phyloP scores from a whole-genome alignment of 2,329 filamentous ascomycete species.

The Botrytis medusae region DNA sequence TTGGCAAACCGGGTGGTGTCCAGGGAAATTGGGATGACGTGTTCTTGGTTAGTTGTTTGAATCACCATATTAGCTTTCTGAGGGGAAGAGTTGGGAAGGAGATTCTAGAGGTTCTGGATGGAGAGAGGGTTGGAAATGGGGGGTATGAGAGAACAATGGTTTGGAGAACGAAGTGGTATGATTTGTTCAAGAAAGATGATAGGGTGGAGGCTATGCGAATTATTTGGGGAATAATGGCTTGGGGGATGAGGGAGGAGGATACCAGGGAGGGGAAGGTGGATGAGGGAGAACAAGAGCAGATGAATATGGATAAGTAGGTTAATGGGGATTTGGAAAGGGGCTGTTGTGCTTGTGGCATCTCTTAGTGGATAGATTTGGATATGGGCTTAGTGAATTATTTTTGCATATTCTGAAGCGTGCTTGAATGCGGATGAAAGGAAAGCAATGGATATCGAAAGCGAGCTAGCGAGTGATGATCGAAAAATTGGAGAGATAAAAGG shows the following conservation, averaged over 20 bases:
- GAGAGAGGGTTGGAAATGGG: slow-evolving; percentile 45
- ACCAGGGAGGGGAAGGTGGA: not conserved
- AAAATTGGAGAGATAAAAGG: not conserved
- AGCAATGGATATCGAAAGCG: not conserved
- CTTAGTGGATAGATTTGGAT: not conserved
- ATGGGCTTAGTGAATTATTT: not conserved
- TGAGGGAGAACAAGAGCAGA: slow-evolving; percentile 23
- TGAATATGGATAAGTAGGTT: slow-evolving; percentile 27
- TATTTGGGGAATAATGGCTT: slow-evolving; percentile 61
- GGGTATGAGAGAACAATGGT: slow-evolving; percentile 47
- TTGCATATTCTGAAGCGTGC: not conserved
- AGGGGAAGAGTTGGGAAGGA: slow-evolving; percentile 57
- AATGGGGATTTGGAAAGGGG: not conserved
- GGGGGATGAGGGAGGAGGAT: slow-evolving; percentile 51
- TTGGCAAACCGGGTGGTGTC: slow-evolving; percentile 51
- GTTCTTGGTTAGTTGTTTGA: slow-evolving; percentile 60
- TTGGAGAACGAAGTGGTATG: slow-evolving; percentile 61
- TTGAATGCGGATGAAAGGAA: not conserved
- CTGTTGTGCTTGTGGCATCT: not conserved
- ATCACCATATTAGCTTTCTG: slow-evolving; percentile 61
- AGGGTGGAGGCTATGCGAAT: slow-evolving; percentile 56
- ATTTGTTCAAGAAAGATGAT: slow-evolving; percentile 56
- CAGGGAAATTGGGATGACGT: slow-evolving; percentile 62
- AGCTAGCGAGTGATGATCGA: not conserved
- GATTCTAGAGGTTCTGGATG: slow-evolving; percentile 54